Evolutionary conservation across 805 yeast species (phyloP), one percentile per base, ranked within the genome.

Genomic region (Lipomyces anomalus): DNA sequence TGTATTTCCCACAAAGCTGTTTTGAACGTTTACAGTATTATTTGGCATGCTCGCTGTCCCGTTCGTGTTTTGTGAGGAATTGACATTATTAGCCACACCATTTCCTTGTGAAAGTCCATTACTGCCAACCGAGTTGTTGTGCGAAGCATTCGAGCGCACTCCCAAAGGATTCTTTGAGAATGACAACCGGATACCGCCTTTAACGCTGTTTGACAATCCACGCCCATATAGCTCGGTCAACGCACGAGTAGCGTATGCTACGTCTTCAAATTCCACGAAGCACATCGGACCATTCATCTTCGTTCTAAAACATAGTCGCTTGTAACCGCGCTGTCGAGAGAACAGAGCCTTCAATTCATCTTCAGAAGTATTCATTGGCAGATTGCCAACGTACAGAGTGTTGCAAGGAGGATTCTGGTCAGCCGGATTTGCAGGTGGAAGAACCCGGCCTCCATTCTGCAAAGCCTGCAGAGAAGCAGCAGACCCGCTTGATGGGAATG

Each of bases 361-460:
- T 62, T 92, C 98, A 2, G 94, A 82, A 2, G 97, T 95, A 69
- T 92, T 96, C 16, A 95, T 95, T 2, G 98, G 97, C 59, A 92
- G 73, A 64, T 92, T 92, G 17, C 98, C 98, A 39, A 92, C 98
- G 60, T 92, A 92, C 46, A 92, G 70, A 0, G 98, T 92, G 64
- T 92, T 92, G 68, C 98, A 92, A 5, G 98, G 98, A 3, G 98
- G 97, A 62, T 92, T 92, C 67, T 92, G 98, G 66, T 92, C 98
- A 1, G 98, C 97, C 4, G 98, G 98, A 60, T 90, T 90, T 1
- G 95, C 95, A 2, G 72, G 73, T 4, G 73, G 73, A 42, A 69
- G 52, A 30, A 63, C 65, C 26, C 68, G 58, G 9, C 70, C 70
- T 7, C 69, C 69, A 40, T 54, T 62, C 50, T 66, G 69, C 48